Percentiles rank a stretch among this genome's conserved stretches.
phyloP scores from a whole-genome alignment of 2,329 filamentous ascomycete species.

The Colletotrichum abscissum region DNA sequence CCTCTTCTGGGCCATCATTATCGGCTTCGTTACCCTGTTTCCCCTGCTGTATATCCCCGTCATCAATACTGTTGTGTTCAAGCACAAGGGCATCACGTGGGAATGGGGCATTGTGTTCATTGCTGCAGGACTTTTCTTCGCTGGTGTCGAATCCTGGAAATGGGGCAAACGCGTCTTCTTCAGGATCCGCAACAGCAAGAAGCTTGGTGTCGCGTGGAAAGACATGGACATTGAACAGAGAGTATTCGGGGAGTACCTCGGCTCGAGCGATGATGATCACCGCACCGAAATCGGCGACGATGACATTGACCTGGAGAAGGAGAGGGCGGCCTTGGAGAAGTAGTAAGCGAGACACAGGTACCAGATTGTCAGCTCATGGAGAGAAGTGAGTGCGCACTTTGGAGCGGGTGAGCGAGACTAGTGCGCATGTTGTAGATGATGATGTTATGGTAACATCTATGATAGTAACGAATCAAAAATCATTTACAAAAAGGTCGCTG shows the following conservation, averaged over 20 bases:
- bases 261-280: neutral
- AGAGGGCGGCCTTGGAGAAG: neutral
- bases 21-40: conserved; percentile 61
- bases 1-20: conserved; percentile 71
- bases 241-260: conserved; percentile 52
- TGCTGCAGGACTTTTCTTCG: conserved; percentile 63
- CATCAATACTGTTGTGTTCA: conserved; percentile 69
- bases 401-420: neutral
- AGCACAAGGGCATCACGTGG: conserved; percentile 70
- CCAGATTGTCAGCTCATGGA: neutral
- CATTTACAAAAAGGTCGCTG: neutral
- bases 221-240: conserved; percentile 53
- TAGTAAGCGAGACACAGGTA: neutral
- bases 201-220: conserved; percentile 42
- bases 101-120: conserved; percentile 68
- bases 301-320: neutral
- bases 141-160: conserved; percentile 75
- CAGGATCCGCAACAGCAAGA: conserved; percentile 42
- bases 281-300: neutral
- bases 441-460: neutral
- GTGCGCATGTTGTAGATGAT: neutral
- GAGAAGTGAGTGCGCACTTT: neutral
- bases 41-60: conserved; percentile 69
- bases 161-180: conserved; percentile 71
- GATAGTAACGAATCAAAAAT: neutral